Conservation (phyloP, 2,329 filamentous ascomycete species). For the Capronia americana region DNA sequence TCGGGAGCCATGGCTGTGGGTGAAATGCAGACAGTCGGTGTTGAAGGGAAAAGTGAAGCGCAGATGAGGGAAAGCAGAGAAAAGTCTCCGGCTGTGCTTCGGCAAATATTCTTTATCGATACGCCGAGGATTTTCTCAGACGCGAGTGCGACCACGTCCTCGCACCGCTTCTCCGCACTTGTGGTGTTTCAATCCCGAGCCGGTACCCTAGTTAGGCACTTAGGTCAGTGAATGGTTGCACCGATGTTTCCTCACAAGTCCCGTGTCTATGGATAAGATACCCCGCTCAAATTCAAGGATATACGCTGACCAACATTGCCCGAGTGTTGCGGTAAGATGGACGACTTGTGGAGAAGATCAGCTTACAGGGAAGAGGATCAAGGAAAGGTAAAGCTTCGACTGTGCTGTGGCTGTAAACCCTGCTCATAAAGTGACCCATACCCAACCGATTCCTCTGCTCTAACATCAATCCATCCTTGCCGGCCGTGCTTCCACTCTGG, state of each 20-base stretch:
- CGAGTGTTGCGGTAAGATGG: not conserved
- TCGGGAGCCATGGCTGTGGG: constrained; percentile 38
- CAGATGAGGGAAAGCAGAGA: not conserved
- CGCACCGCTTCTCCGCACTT: not conserved
- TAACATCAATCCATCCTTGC: not conserved
- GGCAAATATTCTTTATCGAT: not conserved
- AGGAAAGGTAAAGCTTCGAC: not conserved
- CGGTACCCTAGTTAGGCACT: not conserved
- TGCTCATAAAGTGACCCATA: not conserved
- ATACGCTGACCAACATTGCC: not conserved
- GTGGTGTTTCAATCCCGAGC: not conserved
- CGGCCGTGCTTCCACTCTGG: not conserved
- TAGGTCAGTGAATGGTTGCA: not conserved
- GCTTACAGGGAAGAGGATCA: not conserved
- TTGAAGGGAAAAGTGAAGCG: not conserved
- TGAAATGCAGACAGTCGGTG: not conserved
- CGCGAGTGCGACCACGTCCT: not conserved
- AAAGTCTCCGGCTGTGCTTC: not conserved
- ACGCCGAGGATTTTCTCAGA: not conserved
- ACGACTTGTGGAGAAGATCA: not conserved
- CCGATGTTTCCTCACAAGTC: not conserved
- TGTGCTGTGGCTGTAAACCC: not conserved
- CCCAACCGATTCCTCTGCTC: not conserved
- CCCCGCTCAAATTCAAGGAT: not conserved
- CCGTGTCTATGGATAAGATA: not conserved